Conservation (phyloP, 331 rosid species). For the Spiraea crenata region DNA sequence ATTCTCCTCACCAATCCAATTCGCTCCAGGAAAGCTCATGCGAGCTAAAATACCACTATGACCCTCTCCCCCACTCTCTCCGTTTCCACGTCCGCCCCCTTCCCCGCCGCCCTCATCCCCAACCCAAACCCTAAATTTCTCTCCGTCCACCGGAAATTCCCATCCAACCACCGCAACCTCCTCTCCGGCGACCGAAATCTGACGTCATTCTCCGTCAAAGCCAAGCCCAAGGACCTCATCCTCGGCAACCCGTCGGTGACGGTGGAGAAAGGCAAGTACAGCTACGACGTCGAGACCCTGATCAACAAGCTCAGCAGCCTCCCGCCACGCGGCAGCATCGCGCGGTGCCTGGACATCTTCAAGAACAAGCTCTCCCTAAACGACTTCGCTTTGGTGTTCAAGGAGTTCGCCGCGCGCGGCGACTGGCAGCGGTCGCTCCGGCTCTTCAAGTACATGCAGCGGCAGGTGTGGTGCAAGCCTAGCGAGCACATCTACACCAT, state of each 20-base stretch:
- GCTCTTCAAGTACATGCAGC: constrained; percentile 91
- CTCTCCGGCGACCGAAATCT: constrained; percentile 14
- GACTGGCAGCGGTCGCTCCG: constrained; percentile 94
- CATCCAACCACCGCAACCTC: constrained; percentile 3
- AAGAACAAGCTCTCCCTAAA: constrained; percentile 86
- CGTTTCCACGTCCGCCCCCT: constrained; percentile 40
- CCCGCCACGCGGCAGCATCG: constrained; percentile 97
- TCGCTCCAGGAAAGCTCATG: constrained; percentile 21
- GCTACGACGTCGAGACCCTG: constrained; percentile 89
- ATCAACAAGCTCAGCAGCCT: constrained; percentile 82
- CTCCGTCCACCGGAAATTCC: constrained; percentile 23
- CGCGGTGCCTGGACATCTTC: constrained; percentile 82
- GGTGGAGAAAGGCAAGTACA: constrained; percentile 85
- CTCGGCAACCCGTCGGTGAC: constrained; percentile 75
- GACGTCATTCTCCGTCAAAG: constrained; percentile 24
- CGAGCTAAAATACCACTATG: constrained; percentile 41
- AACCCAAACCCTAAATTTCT: constrained; percentile 15
- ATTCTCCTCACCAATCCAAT: constrained; percentile 16
- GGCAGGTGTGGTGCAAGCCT: constrained; percentile 98
- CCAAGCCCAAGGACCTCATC: constrained; percentile 60
- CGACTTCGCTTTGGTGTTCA: constrained; percentile 87
- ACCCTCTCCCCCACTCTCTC: constrained; percentile 47
- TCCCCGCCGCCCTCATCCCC: constrained; percentile 33
- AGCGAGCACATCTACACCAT: constrained; percentile 86
- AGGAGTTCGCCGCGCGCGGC: constrained; percentile 92